These are phyloP conservation scores for Inga oerstediana DNA, from an alignment of 306 rosid species.

Conservation along the genomic window DNA sequence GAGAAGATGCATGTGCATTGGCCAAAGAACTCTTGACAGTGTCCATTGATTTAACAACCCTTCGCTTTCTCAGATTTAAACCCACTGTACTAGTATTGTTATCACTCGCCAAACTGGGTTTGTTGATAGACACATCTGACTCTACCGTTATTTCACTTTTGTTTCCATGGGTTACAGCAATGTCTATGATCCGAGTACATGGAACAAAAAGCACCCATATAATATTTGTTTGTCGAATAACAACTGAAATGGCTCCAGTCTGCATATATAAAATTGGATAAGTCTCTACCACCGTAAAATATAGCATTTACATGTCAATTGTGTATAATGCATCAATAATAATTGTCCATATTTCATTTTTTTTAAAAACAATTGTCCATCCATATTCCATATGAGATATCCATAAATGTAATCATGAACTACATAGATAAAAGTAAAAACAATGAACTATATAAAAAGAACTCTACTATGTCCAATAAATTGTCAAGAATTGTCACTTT, in stretches of 20 bases:
- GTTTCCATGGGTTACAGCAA: conserved; percentile 42
- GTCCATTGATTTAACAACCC: conserved; percentile 36
- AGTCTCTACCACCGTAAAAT: conserved; percentile 24
- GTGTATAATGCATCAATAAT: neutral
- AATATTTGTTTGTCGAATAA: conserved; percentile 87
- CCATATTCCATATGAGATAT: neutral
- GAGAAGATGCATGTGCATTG: conserved; percentile 30
- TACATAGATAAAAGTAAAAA: neutral
- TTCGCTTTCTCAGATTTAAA: conserved; percentile 63
- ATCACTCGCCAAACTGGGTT: conserved; percentile 32
- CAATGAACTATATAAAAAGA: neutral
- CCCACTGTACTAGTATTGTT: conserved; percentile 31
- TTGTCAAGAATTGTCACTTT: neutral
- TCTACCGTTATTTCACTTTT: conserved; percentile 37
- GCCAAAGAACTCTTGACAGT: conserved; percentile 28
- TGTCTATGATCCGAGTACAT: conserved; percentile 68
- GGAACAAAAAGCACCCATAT: conserved; percentile 87
- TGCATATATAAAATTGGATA: conserved; percentile 40
- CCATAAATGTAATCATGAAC: neutral
- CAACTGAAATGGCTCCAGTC: conserved; percentile 78
- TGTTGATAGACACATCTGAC: conserved; percentile 35
- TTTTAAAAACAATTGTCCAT: neutral
- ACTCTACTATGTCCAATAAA: neutral
- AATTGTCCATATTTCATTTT: neutral
- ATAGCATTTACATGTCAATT: conserved; percentile 10